Base-by-base conservation (phyloP, 495 filamentous ascomycete species). In the Penicillium ochrochloron region DNA sequence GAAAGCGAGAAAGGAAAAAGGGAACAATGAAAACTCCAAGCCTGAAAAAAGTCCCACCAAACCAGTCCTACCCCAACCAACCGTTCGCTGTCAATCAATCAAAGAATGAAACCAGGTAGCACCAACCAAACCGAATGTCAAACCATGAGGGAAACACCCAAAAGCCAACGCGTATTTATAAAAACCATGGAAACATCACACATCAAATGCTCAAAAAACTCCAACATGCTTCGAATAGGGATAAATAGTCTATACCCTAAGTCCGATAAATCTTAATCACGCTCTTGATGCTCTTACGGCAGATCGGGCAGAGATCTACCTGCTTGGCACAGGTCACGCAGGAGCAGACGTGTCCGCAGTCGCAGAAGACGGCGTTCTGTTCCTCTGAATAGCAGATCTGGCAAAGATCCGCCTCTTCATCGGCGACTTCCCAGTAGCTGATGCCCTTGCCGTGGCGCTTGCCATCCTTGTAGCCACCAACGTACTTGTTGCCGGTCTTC, bases 271-370 rank as follows among this genome's bases (percentile, higher is more conserved):
- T 80, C 77, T 85, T 87, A 60, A 89, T 82, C 41, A 86, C 83
- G 53, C 71, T 83, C 66, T 82, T 71, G 50, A 90, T 85, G 59
- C 74, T 78, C 77, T 83, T 85, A 63, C 88, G 81, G 66, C 88
- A 90, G 57, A 90, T 84, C 51, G 88, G 88, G 68, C 88, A 90
- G 46, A 78, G 75, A 35, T 88, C 85, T n/a, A 90, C 80, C 68
- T 83, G 81, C 53, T 80, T 81, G 34, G 88, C 88, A 65, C 88
- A 90, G 23, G 78, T 80, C 61, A 87, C 76, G 62, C 88, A 90
- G 2, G 88, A 84, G 56, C 84, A 84, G 46, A 90, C 83, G 68
- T 90, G 88, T 1, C 88, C 88, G 64, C 88, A 90, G 66, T 88
- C 86, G 58, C 83, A 86, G 71, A 90, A 88, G 46, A 86, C 75